Evolutionary conservation across 306 rosid genomes (phyloP), one percentile per base, ranked within the genome.

Genomic region (Cucumis hystrix): DNA sequence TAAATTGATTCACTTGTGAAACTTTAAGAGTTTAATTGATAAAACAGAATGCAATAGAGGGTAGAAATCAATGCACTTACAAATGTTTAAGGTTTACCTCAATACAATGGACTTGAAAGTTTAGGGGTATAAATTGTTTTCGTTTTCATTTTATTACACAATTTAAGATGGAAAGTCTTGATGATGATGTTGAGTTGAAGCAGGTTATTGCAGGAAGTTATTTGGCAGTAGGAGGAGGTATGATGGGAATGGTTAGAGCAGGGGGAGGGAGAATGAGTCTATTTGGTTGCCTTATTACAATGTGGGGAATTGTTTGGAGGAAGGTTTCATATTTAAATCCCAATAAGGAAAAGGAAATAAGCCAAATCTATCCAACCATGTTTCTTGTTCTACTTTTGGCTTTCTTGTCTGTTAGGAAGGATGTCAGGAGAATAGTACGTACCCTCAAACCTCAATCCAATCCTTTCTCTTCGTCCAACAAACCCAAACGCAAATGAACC

Each of bases 151-250:
- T 1, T 43, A 1, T 43, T 9, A 43, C 7, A 45, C 51, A 45
- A 45, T 45, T 45, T 45, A 45, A 51, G 56, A 51, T 51, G 8
- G 56, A 0, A 17, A 52, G 57, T 52, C 16, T 16, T 52, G 54
- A 47, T 52, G 57, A 6, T 52, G 11, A 18, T 55, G 21, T 55
- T 55, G 72, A 52, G 51, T 61, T 60, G 79, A 33, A 55, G 79
- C 88, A 93, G 98, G 89, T 93, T 84, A 76, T 90, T 70, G 94
- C 81, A 15, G 97, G 98, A 84, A 86, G 98, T 86, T 94, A 94
- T 79, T 79, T 94, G 58, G 79, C 87, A 6, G 96, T 90, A 28
- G 93, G 84, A 79, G 98, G 97, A 77, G 94, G 97, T 75, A 76
- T 91, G 39, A 35, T 67, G 63, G 88, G 98, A 63, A 66, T 89